These are phyloP conservation scores for Neonectria neomacrospora DNA, from an alignment of 2,329 filamentous ascomycete genomes.

Conservation along the genomic window DNA sequence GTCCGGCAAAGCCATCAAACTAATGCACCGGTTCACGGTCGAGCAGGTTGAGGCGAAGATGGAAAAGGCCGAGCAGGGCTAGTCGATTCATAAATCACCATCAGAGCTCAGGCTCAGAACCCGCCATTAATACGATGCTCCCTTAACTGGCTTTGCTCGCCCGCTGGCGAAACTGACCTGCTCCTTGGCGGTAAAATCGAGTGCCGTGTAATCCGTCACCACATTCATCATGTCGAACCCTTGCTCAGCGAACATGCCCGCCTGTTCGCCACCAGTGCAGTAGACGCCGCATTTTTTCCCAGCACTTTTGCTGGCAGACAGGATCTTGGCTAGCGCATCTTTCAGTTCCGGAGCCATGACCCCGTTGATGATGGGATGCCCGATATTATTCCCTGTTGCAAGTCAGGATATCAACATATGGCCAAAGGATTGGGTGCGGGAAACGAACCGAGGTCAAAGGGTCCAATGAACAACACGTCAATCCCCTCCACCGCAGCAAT, in stretches of 20 bases:
- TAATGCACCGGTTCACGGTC: slow-evolving; percentile 81
- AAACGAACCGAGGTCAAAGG: slow-evolving; percentile 68
- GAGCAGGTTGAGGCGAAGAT: slow-evolving; percentile 75
- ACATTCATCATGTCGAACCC: slow-evolving; percentile 72
- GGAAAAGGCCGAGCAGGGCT: slow-evolving; percentile 64
- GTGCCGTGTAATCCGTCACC: slow-evolving; percentile 65
- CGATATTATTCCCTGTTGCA: slow-evolving; percentile 65
- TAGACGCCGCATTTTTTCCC: slow-evolving; percentile 75
- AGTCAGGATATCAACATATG: slow-evolving; percentile 17
- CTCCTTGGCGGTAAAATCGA: slow-evolving; percentile 57
- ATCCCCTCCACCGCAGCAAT: slow-evolving; percentile 70
- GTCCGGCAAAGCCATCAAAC: slow-evolving; percentile 70
- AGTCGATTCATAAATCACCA: slow-evolving; percentile 1
- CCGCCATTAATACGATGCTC: slow-evolving; percentile 54
- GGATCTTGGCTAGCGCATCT: slow-evolving; percentile 67
- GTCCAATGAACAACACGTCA: slow-evolving; percentile 73
- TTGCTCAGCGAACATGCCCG: slow-evolving; percentile 62
- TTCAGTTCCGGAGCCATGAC: slow-evolving; percentile 68
- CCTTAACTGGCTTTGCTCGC: slow-evolving; percentile 49
- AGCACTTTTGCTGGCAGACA: slow-evolving; percentile 66
- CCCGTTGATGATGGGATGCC: slow-evolving; percentile 69
- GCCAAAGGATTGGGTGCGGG: too few species aligned
- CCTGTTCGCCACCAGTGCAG: slow-evolving; percentile 66
- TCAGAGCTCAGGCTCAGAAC: neutral
- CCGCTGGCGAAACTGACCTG: slow-evolving; percentile 61